Evolutionary conservation across 768 basidiomycete species (phyloP), one percentile per base, ranked within the genome.

Genomic region (Steccherinum ochraceum): DNA sequence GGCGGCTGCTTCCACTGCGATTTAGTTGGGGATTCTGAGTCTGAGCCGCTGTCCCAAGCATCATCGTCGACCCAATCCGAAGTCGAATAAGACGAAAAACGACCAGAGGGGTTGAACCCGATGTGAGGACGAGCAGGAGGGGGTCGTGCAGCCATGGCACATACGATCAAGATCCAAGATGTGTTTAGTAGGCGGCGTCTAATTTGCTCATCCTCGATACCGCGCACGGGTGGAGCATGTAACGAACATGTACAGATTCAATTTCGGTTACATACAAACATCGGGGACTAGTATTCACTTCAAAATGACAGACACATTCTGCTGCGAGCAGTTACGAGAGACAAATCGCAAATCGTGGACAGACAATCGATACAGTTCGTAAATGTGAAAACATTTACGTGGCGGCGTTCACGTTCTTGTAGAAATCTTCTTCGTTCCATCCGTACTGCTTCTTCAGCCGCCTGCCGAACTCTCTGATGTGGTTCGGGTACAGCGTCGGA

Each of bases 41-140:
- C 89, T 16, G 88, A 90, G 47, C 78, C 75, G 59, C 83, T 86
- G 69, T 91, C 89, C 89, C 89, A 92, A 43, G 80, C 87, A 64
- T 92, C 89, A 62, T 91, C 89, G 64, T 89, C 88, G n/a, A 71
- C 85, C 84, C 86, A 86, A 48, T 89, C 86, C 27, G 72, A 62
- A 18, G 59, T 52, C 46, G 68, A 66, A 68, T 77, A 58, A 69
- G 74, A 47, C 54, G 76, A 51, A 75, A 73, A 66, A 59, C 69
- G 67, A 63, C 64, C 25, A 58, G 56, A 65, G 4, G 83, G 72
- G 53, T 79, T 75, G 40, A 88, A 70, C 40, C 77, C 84, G 54
- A 84, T 78, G 69, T 88, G 86, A 42, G 86, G 86, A 45, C 84
- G 76, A 45, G 86, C 75, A 58, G 87, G 85, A 43, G 86, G 86